A percentile compares a stretch with the other conserved stretches of the same genome.
phyloP scores from a whole-genome alignment of 306 rosid species.

The Vigna hirtella region DNA sequence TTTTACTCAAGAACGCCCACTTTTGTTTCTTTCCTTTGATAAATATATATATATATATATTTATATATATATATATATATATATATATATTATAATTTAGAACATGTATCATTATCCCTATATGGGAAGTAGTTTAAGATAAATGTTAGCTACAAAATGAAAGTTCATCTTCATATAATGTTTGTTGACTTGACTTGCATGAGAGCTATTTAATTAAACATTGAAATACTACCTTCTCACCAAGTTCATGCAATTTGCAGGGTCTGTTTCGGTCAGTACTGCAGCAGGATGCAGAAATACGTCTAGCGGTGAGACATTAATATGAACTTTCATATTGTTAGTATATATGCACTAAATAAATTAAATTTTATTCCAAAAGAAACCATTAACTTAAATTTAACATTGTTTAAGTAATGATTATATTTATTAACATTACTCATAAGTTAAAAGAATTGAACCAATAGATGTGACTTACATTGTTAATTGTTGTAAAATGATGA shows the following conservation, averaged over 20 bases:
- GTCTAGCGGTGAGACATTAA: slow-evolving; percentile 76
- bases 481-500: too few relatives aligned
- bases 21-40: slow-evolving; percentile 19
- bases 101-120: background rate
- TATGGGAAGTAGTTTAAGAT: background rate
- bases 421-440: background rate
- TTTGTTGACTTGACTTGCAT: slow-evolving; percentile 25
- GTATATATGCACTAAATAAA: slow-evolving; percentile 1
- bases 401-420: too few relatives aligned
- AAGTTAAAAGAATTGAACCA: too few relatives aligned
- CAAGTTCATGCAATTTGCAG: slow-evolving; percentile 59
- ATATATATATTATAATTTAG: background rate
- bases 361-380: too few relatives aligned
- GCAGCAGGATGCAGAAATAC: slow-evolving; percentile 82
- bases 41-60: background rate
- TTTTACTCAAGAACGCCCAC: background rate
- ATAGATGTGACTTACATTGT: too few relatives aligned
- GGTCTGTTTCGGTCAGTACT: slow-evolving; percentile 78
- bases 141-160: background rate
- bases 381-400: background rate
- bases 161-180: slow-evolving; percentile 16
- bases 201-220: slow-evolving; percentile 21
- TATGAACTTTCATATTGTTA: slow-evolving; percentile 27
- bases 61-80: background rate
- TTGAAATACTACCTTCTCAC: slow-evolving; percentile 39